Evolutionary conservation across 2,329 filamentous ascomycete species (phyloP).

Genomic region (Fusarium sp.): DNA sequence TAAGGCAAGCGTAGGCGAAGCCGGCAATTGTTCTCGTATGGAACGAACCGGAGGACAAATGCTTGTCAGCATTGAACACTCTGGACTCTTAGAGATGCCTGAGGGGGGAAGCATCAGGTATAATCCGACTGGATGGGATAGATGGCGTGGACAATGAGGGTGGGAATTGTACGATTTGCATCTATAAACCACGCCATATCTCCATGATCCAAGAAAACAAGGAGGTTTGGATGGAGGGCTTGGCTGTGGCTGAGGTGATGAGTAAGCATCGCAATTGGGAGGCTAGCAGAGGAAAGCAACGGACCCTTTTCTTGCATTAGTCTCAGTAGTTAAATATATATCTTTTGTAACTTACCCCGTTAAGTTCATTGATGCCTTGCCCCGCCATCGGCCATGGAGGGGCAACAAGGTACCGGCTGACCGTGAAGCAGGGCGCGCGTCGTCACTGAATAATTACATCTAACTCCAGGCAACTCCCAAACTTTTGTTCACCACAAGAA

Average conservation of each 20-base stretch:
- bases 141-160: slow-evolving; percentile 23
- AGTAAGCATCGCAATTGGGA: background rate
- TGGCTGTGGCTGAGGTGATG: background rate
- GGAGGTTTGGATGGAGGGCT: slow-evolving; percentile 3
- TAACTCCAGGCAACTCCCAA: slow-evolving; percentile 24
- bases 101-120: slow-evolving; percentile 7
- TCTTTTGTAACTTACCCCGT: background rate
- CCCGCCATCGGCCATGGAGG: slow-evolving; percentile 37
- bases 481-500: slow-evolving; percentile 5
- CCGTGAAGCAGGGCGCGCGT: slow-evolving; percentile 16
- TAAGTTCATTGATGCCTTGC: slow-evolving; percentile 18
- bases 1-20: background rate
- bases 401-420: slow-evolving; percentile 34
- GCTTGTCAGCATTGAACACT: background rate
- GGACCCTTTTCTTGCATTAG: background rate
- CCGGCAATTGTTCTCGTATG: slow-evolving; percentile 10
- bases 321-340: slow-evolving; percentile 6
- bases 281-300: background rate
- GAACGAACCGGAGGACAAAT: slow-evolving; percentile 15
- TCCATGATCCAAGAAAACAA: slow-evolving; percentile 17
- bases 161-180: slow-evolving; percentile 35
- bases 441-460: slow-evolving; percentile 36
- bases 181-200: slow-evolving; percentile 34
- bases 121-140: slow-evolving; percentile 13
- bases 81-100: slow-evolving; percentile 5